phyloP scores from a whole-genome alignment of 306 rosid species.

The Pyrus betulifolia region DNA sequence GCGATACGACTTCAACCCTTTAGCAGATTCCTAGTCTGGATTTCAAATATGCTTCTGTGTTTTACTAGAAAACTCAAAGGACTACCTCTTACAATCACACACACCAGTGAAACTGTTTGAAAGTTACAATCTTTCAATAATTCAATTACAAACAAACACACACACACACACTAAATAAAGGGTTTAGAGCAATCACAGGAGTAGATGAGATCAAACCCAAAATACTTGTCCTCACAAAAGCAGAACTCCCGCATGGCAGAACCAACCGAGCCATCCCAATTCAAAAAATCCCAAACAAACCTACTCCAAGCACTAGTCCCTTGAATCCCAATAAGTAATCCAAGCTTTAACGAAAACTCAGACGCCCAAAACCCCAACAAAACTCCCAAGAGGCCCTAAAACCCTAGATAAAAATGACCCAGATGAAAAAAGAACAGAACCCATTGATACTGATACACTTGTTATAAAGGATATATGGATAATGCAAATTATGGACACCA shows the following conservation, averaged over 20 bases:
- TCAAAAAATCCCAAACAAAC: conserved; percentile 14
- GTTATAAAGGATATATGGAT: conserved; percentile 31
- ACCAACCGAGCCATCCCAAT: conserved; percentile 50
- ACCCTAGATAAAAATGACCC: conserved; percentile 34
- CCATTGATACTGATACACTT: background rate
- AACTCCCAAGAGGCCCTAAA: conserved; percentile 11
- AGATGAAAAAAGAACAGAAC: conserved; percentile 1
- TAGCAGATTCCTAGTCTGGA: background rate
- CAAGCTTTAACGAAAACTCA: conserved; percentile 14
- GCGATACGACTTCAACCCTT: background rate
- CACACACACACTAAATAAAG: background rate
- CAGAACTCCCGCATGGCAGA: conserved; percentile 38
- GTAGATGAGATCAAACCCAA: conserved; percentile 45
- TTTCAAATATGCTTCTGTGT: background rate
- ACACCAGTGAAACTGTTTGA: background rate
- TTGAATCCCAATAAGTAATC: background rate
- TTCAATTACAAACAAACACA: background rate
- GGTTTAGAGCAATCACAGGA: conserved; percentile 41
- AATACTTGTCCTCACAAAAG: conserved; percentile 40
- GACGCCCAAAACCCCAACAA: conserved; percentile 18
- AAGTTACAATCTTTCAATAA: background rate
- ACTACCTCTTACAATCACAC: background rate
- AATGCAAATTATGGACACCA: conserved; percentile 38
- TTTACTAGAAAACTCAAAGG: background rate
- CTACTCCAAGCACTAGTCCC: background rate